These are phyloP conservation scores for Chamaecyparis obtusa DNA, from an alignment of 75 land plant species.

Conservation along the genomic window DNA sequence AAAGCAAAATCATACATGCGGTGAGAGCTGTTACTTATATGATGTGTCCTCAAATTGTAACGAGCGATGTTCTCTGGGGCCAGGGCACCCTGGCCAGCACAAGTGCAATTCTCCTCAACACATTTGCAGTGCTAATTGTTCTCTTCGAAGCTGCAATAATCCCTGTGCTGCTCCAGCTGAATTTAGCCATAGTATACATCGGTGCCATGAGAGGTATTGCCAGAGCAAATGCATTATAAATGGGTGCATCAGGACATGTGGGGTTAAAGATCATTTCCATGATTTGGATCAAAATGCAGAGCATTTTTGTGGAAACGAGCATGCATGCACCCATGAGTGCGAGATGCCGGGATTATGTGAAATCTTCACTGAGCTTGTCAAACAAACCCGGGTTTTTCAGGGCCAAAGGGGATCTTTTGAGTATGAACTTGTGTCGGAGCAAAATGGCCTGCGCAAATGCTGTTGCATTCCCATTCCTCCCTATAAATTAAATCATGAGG, in stretches of 20 bases:
- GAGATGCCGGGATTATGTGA: background rate
- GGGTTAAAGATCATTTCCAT: background rate
- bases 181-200: slow-evolving; percentile 19
- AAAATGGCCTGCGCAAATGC: background rate
- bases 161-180: slow-evolving; percentile 11
- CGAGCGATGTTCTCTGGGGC: background rate
- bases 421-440: background rate
- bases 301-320: slow-evolving; percentile 25
- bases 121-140: slow-evolving; percentile 27
- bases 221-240: slow-evolving; percentile 17
- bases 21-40: too few species aligned
- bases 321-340: slow-evolving; percentile 14
- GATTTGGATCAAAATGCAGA: background rate
- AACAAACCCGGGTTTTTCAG: background rate
- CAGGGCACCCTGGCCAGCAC: slow-evolving; percentile 36
- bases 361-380: background rate
- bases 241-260: slow-evolving; percentile 6
- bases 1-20: too few species aligned
- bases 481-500: background rate
- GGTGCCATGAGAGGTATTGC: slow-evolving; percentile 21
- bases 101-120: slow-evolving; percentile 29
- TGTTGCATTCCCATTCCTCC: background rate
- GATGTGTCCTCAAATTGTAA: too few species aligned
- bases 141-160: slow-evolving; percentile 7
- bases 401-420: background rate